Conservation (phyloP, 768 basidiomycete species). For the Russula emetica region DNA sequence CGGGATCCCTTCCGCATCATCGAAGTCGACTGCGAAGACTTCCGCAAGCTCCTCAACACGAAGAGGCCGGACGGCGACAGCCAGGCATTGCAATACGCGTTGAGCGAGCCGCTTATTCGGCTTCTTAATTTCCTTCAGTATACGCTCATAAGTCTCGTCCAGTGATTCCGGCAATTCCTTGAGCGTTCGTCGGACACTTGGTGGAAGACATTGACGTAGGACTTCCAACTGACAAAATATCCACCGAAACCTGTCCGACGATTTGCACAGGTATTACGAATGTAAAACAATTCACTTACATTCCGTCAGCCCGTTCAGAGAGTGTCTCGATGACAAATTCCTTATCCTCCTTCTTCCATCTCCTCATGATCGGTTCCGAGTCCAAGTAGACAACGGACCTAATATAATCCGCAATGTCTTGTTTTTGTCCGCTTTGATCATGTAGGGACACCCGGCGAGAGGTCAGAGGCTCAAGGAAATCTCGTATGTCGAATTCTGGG, state of each 20-base stretch:
- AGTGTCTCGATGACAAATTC: not conserved
- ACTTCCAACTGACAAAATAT: not conserved
- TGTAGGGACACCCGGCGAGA: not conserved
- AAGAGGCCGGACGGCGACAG: not conserved
- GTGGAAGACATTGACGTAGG: not conserved
- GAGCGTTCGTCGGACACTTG: not conserved
- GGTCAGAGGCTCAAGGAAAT: not conserved
- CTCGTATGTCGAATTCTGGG: slow-evolving; percentile 2
- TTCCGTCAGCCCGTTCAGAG: not conserved
- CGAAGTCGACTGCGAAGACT: not conserved
- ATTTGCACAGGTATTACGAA: not conserved
- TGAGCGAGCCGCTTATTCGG: not conserved
- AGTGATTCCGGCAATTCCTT: not conserved
- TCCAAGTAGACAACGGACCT: not conserved
- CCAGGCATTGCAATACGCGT: not conserved
- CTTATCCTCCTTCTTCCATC: not conserved
- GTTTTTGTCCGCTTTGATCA: slow-evolving; percentile 1
- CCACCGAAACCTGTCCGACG: not conserved
- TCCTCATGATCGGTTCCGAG: not conserved
- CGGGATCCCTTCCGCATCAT: not conserved
- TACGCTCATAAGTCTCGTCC: not conserved
- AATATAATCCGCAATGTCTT: not conserved
- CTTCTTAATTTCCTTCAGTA: not conserved
- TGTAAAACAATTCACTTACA: not conserved
- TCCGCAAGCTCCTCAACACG: not conserved